phyloP scores from a whole-genome alignment of 1,139 yeast genomes.

The Blastobotrys malaysiensis region DNA sequence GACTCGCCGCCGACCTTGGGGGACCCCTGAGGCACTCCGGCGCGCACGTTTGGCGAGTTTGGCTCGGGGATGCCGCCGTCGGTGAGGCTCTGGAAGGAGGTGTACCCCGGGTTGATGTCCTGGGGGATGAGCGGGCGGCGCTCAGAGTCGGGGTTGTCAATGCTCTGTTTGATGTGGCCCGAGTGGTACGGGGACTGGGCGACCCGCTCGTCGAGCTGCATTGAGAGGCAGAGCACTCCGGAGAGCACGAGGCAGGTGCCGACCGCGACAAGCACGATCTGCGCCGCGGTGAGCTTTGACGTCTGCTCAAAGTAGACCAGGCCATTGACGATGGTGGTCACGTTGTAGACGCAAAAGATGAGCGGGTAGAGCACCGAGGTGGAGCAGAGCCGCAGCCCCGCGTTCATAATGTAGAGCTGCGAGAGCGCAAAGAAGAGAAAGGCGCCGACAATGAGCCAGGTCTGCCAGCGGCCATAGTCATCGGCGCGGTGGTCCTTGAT shows the following conservation, averaged over 20 bases:
- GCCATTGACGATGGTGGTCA: constrained; percentile 69
- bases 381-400: constrained; percentile 65
- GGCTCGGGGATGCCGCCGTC: constrained; percentile 24
- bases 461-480: constrained; percentile 34
- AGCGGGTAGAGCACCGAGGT: constrained; percentile 80
- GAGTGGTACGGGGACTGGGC: constrained; percentile 2
- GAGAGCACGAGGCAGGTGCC: constrained; percentile 48
- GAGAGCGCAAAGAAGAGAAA: constrained; percentile 67
- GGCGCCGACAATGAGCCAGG: constrained; percentile 47
- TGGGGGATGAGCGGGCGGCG: neutral
- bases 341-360: constrained; percentile 78
- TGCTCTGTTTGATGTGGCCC: constrained; percentile 1
- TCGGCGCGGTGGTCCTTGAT: constrained; percentile 28
- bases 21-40: constrained; percentile 1
- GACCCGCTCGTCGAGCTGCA: constrained; percentile 28
- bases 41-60: constrained; percentile 20
- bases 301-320: constrained; percentile 57
- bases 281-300: constrained; percentile 36
- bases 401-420: constrained; percentile 68
- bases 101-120: constrained; percentile 19
- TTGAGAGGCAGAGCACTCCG: constrained; percentile 53
- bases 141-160: neutral
- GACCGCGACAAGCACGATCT: constrained; percentile 41
- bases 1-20: neutral
- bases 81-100: constrained; percentile 24